These are phyloP conservation scores for Phytopythium cucurbitacearum DNA, from an alignment of 352 stramenopile genomes.

Conservation along the genomic window DNA sequence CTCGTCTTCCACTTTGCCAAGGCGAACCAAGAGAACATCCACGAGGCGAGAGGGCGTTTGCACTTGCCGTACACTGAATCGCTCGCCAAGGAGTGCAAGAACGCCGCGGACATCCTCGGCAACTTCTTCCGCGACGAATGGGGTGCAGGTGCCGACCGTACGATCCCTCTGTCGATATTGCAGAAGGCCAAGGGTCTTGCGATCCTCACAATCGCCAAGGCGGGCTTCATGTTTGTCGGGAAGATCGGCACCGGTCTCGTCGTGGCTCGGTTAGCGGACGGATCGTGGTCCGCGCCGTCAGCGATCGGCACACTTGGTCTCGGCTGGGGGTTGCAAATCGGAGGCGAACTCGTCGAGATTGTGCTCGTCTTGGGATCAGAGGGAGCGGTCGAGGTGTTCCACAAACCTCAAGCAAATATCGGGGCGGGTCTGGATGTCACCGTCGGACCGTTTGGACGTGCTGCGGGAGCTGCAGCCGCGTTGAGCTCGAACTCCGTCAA, in stretches of 20 bases:
- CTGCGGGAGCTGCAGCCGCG: conserved; percentile 51
- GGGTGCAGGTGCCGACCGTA: conserved; percentile 32
- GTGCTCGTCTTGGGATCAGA: conserved; percentile 90
- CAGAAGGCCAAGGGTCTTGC: conserved; percentile 49
- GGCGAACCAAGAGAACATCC: conserved; percentile 35
- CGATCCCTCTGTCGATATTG: conserved; percentile 44
- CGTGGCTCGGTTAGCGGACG: conserved; percentile 59
- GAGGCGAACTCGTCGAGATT: conserved; percentile 88
- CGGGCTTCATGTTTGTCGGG: conserved; percentile 50
- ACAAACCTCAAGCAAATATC: conserved; percentile 78
- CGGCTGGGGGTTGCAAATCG: conserved; percentile 75
- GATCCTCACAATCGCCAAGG: conserved; percentile 52
- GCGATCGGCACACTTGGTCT: conserved; percentile 86
- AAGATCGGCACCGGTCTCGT: conserved; percentile 76
- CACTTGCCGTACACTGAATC: conserved; percentile 52
- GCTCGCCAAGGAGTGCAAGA: conserved; percentile 53
- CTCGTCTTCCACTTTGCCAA: conserved; percentile 38
- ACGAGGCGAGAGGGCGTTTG: conserved; percentile 33
- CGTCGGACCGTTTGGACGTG: conserved; percentile 79
- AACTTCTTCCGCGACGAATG: conserved; percentile 66
- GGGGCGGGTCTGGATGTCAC: conserved; percentile 84
- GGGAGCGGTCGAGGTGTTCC: conserved; percentile 80
- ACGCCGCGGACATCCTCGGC: conserved; percentile 58
- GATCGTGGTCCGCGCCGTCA: conserved; percentile 84
- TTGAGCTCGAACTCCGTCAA: conserved; percentile 45